Conservation (phyloP, 768 basidiomycete species). For the Polyporus arcularius region DNA sequence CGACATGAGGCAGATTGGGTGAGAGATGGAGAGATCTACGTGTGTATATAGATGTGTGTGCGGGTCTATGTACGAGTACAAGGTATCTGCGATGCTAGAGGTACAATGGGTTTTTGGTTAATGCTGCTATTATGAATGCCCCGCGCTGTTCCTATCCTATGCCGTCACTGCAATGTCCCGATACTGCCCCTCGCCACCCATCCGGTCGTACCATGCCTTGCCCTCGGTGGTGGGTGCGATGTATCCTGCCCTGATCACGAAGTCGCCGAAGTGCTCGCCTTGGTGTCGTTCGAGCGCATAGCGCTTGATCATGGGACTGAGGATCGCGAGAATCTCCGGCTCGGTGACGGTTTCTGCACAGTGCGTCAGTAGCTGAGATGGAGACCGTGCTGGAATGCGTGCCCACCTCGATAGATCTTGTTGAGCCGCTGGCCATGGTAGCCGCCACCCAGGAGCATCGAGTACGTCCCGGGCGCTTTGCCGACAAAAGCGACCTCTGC, state of each 20-base stretch:
- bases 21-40: too few relatives aligned
- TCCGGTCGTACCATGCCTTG: conserved; percentile 81
- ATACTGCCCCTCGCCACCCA: conserved; percentile 76
- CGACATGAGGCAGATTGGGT: neutral
- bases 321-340: conserved; percentile 87
- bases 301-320: conserved; percentile 90
- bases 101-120: neutral
- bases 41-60: too few relatives aligned
- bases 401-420: conserved; percentile 87
- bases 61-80: neutral
- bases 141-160: neutral
- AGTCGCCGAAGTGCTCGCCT: conserved; percentile 95
- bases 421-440: conserved; percentile 94
- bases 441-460: conserved; percentile 95
- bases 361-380: neutral
- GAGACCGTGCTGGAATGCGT: neutral
- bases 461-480: conserved; percentile 89
- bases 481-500: conserved; percentile 95
- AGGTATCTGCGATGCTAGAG: neutral
- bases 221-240: conserved; percentile 85
- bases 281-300: conserved; percentile 86
- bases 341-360: conserved; percentile 79
- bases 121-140: neutral
- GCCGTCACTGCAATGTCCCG: conserved; percentile 32
- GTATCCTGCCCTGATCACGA: conserved; percentile 88